These are phyloP conservation scores for Botrytis sinoallii DNA, from an alignment of 2,329 filamentous ascomycete species.

Conservation along the genomic window DNA sequence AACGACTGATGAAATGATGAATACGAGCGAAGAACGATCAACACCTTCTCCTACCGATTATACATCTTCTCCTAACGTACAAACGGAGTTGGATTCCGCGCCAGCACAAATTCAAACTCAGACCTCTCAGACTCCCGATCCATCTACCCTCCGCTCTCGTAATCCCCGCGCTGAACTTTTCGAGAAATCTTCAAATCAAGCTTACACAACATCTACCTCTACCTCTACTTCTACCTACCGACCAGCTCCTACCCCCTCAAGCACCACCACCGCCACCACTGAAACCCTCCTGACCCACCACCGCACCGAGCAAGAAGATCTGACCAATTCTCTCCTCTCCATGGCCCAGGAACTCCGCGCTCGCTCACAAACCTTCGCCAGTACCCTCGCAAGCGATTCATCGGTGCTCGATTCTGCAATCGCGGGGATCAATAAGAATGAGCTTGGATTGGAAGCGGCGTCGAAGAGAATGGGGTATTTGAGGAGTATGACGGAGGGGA, in stretches of 20 bases:
- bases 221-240: slow-evolving; percentile 32
- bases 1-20: slow-evolving; percentile 35
- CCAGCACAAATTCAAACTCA: slow-evolving; percentile 13
- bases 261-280: slow-evolving; percentile 53
- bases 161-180: slow-evolving; percentile 20
- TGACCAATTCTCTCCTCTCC: slow-evolving; percentile 76
- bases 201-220: slow-evolving; percentile 39
- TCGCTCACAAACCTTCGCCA: slow-evolving; percentile 68
- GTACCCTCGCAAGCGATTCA: slow-evolving; percentile 68
- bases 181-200: neutral
- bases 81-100: neutral
- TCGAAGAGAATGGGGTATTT: slow-evolving; percentile 74
- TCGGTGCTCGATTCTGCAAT: slow-evolving; percentile 68
- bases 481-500: slow-evolving; percentile 78
- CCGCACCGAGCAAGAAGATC: slow-evolving; percentile 75
- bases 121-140: slow-evolving; percentile 16
- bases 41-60: slow-evolving; percentile 23
- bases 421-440: slow-evolving; percentile 73
- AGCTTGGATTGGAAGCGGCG: slow-evolving; percentile 71
- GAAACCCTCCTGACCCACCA: slow-evolving; percentile 75
- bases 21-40: neutral
- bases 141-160: slow-evolving; percentile 31
- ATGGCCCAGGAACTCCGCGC: slow-evolving; percentile 77
- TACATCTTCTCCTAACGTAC: slow-evolving; percentile 13
- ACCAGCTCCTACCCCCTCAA: slow-evolving; percentile 35